These are phyloP conservation scores for Phytophthora palmivora DNA, from an alignment of 352 stramenopile species.

Conservation along the genomic window DNA sequence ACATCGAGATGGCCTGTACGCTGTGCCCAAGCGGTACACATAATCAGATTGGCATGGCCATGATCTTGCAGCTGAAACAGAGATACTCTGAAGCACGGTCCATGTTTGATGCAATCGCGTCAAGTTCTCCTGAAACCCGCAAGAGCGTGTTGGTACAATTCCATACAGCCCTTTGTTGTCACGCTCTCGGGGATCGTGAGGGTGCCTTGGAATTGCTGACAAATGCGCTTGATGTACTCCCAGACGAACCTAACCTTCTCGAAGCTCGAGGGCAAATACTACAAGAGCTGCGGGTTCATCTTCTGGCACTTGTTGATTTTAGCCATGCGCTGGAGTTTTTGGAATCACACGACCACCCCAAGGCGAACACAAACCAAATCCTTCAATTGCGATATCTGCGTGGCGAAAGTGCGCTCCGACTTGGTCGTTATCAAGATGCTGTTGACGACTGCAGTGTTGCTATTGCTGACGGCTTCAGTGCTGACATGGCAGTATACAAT, in stretches of 20 bases:
- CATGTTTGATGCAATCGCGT: slow-evolving; percentile 47
- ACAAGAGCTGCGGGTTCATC: slow-evolving; percentile 58
- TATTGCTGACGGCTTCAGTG: slow-evolving; percentile 32
- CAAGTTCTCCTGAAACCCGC: slow-evolving; percentile 18
- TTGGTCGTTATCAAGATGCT: slow-evolving; percentile 50
- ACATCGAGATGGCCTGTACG: slow-evolving; percentile 84
- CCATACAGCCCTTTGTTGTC: slow-evolving; percentile 64
- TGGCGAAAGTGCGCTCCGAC: slow-evolving; percentile 51
- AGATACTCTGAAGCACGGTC: slow-evolving; percentile 45
- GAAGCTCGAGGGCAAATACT: slow-evolving; percentile 64
- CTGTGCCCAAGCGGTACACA: slow-evolving; percentile 45
- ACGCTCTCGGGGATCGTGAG: slow-evolving; percentile 59
- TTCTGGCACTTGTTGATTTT: slow-evolving; percentile 67
- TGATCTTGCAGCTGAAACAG: slow-evolving; percentile 75
- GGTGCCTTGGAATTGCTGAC: slow-evolving; percentile 55
- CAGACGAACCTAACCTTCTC: slow-evolving; percentile 65
- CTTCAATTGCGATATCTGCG: slow-evolving; percentile 50
- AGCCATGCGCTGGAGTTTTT: slow-evolving; percentile 39
- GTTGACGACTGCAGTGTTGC: slow-evolving; percentile 54
- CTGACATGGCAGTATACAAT: slow-evolving; percentile 59
- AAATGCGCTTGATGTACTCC: slow-evolving; percentile 58
- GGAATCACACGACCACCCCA: slow-evolving; percentile 27
- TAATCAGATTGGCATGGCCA: slow-evolving; percentile 77
- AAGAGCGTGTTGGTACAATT: slow-evolving; percentile 71
- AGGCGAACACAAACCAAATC: slow-evolving; percentile 20